Conservation (phyloP, 2,329 filamentous ascomycete species). For the Dactylellina sp. region DNA sequence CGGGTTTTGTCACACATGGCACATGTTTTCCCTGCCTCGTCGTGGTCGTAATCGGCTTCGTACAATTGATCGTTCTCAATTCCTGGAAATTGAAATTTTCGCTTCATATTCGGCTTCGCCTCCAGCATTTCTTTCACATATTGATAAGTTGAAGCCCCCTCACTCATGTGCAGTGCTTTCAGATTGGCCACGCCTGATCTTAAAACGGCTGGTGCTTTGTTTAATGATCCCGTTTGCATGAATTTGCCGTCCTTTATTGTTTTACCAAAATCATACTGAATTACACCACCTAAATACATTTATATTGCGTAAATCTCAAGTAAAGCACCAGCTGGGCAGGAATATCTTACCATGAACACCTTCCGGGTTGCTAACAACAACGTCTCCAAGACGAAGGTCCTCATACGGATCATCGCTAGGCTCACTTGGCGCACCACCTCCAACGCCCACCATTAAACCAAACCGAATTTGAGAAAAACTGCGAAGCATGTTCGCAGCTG, state of each 20-base stretch:
- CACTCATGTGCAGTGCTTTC: not conserved
- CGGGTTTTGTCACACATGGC: not conserved
- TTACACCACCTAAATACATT: slow-evolving; percentile 18
- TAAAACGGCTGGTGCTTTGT: slow-evolving; percentile 14
- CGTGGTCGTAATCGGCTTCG: not conserved
- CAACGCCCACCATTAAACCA: slow-evolving; percentile 16
- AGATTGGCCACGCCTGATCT: slow-evolving; percentile 14
- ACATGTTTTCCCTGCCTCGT: not conserved
- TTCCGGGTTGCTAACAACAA: slow-evolving; percentile 13
- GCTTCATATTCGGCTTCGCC: not conserved
- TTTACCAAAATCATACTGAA: slow-evolving; percentile 50
- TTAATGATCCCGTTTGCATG: slow-evolving; percentile 13
- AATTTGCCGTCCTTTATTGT: slow-evolving; percentile 11
- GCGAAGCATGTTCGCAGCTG: not conserved
- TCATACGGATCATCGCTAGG: slow-evolving; percentile 18
- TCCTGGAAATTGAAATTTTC: not conserved
- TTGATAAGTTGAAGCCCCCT: not conserved
- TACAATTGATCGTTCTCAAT: not conserved
- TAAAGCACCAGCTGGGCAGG: not conserved
- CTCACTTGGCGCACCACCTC: slow-evolving; percentile 28
- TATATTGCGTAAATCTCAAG: not conserved
- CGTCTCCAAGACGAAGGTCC: slow-evolving; percentile 30
- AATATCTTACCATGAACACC: not conserved
- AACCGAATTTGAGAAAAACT: slow-evolving; percentile 8
- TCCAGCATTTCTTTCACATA: not conserved